These are phyloP conservation scores for Phaeoacremonium minimum DNA, from an alignment of 2,329 filamentous ascomycete genomes.

Conservation along the genomic window DNA sequence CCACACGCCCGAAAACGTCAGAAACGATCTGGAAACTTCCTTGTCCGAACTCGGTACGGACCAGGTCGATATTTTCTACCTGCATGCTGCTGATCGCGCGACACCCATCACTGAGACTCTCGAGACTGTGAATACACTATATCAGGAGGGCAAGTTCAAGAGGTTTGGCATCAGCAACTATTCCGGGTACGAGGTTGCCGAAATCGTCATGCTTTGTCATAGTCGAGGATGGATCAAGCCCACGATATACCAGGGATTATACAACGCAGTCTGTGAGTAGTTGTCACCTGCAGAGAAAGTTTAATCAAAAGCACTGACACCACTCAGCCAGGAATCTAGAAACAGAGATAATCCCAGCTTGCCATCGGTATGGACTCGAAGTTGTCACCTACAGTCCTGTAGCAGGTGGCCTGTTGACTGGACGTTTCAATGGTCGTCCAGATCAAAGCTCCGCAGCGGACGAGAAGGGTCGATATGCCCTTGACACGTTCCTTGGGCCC, in stretches of 20 bases:
- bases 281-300: slow-evolving; percentile 57
- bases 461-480: too few species aligned
- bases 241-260: slow-evolving; percentile 70
- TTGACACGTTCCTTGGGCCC: slow-evolving; percentile 22
- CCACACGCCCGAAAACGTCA: slow-evolving; percentile 59
- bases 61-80: slow-evolving; percentile 59
- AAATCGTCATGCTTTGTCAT: slow-evolving; percentile 62
- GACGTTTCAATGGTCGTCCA: too few species aligned
- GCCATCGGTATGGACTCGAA: slow-evolving; percentile 63
- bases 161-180: slow-evolving; percentile 66
- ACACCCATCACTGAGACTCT: slow-evolving; percentile 66
- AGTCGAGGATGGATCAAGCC: slow-evolving; percentile 62
- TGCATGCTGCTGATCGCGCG: slow-evolving; percentile 43
- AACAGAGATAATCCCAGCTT: slow-evolving; percentile 60
- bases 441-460: too few species aligned
- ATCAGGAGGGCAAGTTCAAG: slow-evolving; percentile 66
- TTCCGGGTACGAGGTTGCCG: slow-evolving; percentile 68
- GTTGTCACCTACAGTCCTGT: slow-evolving; percentile 70
- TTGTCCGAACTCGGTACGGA: slow-evolving; percentile 66
- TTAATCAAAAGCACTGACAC: slow-evolving; percentile 26
- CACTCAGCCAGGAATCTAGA: slow-evolving; percentile 59
- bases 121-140: slow-evolving; percentile 58
- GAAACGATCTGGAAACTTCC: slow-evolving; percentile 58
- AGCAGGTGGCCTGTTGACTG: slow-evolving; percentile 65
- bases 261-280: slow-evolving; percentile 40